These are phyloP conservation scores for Phytomonas francai DNA, from an alignment of 208 protist species.

Conservation along the genomic window DNA sequence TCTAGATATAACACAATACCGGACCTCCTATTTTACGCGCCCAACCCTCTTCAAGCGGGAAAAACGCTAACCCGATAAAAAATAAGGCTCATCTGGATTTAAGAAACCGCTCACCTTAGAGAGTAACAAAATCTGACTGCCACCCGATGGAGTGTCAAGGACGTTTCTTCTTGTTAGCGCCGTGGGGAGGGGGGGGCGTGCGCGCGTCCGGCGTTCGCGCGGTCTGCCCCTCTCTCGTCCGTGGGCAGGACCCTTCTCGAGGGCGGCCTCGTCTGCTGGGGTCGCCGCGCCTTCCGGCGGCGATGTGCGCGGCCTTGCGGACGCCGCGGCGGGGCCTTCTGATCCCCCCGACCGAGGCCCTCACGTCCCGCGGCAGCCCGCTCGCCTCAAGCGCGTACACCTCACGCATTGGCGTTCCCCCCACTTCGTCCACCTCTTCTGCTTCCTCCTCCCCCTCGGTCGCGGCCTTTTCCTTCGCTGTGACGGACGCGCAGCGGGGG, in stretches of 20 bases:
- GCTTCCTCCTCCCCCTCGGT: neutral
- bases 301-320: neutral
- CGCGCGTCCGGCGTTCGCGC: no score
- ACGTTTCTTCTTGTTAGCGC: neutral
- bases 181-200: no score
- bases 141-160: neutral
- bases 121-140: neutral
- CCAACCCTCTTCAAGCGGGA: neutral
- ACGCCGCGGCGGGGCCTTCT: neutral
- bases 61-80: no score
- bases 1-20: neutral
- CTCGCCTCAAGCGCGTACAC: neutral
- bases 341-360: neutral
- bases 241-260: no score
- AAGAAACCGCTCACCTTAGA: neutral
- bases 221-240: no score
- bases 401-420: no score
- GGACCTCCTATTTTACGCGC: neutral
- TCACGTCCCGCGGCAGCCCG: neutral
- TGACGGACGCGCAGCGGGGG: conserved; percentile 46
- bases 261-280: no score
- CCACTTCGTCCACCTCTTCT: no score
- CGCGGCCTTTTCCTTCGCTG: conserved; percentile 26
- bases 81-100: no score
- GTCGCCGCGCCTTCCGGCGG: neutral